phyloP scores from a whole-genome alignment of 345 rosid species.

The Salix dunnii region DNA sequence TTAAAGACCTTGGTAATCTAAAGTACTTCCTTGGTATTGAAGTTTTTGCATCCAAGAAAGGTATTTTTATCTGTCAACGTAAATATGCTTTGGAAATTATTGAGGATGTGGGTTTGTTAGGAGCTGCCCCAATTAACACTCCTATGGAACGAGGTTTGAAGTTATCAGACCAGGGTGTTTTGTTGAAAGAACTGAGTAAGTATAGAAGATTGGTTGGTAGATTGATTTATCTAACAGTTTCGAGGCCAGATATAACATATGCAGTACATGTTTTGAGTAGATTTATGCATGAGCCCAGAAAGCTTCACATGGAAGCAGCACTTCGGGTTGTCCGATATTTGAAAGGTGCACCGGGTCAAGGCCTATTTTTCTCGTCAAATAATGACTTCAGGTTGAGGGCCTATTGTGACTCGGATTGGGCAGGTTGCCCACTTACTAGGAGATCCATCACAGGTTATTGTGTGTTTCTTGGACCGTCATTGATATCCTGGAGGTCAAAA shows the following conservation, averaged over 20 bases:
- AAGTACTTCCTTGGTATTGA: slow-evolving; percentile 5
- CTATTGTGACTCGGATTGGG: too few species aligned
- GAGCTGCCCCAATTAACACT: neutral
- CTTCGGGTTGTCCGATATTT: too few species aligned
- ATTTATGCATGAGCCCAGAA: too few species aligned
- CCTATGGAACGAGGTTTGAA: neutral
- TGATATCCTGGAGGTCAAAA: too few species aligned
- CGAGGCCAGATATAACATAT: slow-evolving; percentile 12
- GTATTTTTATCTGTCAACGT: neutral
- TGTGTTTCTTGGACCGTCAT: too few species aligned
- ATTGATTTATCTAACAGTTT: slow-evolving; percentile 6
- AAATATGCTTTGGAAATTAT: slow-evolving; percentile 4
- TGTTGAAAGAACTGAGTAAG: neutral
- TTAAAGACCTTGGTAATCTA: slow-evolving; percentile 1
- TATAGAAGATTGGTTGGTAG: slow-evolving; percentile 8
- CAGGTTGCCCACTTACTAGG: too few species aligned
- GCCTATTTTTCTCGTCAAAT: too few species aligned
- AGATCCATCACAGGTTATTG: too few species aligned
- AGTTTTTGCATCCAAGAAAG: neutral
- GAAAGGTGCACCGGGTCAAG: too few species aligned
- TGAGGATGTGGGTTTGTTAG: neutral
- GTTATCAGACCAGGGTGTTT: neutral
- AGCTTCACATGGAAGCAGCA: too few species aligned
- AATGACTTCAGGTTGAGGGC: too few species aligned
- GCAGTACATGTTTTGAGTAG: neutral